Conservation (phyloP, 2,329 filamentous ascomycete genomes). For the Calonectria naviculata region DNA sequence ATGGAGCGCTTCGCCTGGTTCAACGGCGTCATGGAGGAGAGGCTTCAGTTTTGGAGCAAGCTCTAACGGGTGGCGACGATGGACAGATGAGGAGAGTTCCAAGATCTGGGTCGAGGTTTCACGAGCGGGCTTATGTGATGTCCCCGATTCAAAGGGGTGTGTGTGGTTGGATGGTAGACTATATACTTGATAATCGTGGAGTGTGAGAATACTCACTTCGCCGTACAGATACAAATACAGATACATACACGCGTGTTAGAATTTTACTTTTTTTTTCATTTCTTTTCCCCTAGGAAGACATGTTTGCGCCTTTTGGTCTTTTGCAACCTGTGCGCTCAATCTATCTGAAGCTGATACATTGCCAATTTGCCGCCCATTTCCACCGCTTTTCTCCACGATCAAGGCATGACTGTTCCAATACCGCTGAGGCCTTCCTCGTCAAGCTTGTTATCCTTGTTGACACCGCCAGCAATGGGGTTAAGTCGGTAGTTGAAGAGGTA, state of each 20-base stretch:
- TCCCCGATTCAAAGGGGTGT: conserved; percentile 7
- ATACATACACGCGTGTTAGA: no score
- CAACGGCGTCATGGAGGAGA: conserved; percentile 69
- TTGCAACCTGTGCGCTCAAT: background rate
- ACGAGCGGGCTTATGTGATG: conserved; percentile 14
- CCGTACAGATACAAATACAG: background rate
- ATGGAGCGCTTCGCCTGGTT: conserved; percentile 79
- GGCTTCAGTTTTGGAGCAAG: conserved; percentile 63
- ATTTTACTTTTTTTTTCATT: conserved; percentile 4
- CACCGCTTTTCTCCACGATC: background rate
- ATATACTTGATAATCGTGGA: background rate
- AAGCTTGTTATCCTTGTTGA: conserved; percentile 81
- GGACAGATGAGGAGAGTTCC: background rate
- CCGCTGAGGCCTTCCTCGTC: conserved; percentile 85
- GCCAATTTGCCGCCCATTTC: background rate
- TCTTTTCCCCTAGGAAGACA: background rate
- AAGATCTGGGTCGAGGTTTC: conserved; percentile 14
- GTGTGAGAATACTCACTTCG: background rate
- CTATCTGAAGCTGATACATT: background rate
- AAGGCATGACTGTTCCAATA: conserved; percentile 86
- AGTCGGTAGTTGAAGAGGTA: conserved; percentile 98
- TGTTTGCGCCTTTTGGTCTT: background rate
- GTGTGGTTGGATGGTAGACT: background rate
- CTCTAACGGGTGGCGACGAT: conserved; percentile 43
- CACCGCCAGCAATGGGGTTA: conserved; percentile 84